A percentile compares a stretch with the other conserved stretches of the same genome.
phyloP scores from a whole-genome alignment of 495 filamentous ascomycete species.

The Penicillium maclennaniae region DNA sequence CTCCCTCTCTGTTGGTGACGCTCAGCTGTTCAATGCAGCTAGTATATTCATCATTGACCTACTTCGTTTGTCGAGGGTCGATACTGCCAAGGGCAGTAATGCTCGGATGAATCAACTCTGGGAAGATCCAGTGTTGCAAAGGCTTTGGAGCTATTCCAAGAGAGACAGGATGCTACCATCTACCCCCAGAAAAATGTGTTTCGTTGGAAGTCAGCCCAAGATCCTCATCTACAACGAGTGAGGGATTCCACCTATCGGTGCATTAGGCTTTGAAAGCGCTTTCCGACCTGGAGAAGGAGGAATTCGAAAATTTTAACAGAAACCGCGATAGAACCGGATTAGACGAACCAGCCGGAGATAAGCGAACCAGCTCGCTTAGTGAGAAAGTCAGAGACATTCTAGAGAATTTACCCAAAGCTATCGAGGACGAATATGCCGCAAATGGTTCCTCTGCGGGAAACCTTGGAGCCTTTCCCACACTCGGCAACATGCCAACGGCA shows the following conservation, averaged over 20 bases:
- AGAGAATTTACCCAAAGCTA: background rate
- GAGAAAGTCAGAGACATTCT: background rate
- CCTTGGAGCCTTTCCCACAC: background rate
- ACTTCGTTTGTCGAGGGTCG: background rate
- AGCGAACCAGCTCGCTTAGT: background rate
- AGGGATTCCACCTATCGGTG: background rate
- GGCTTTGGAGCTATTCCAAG: background rate
- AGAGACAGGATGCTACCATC: background rate
- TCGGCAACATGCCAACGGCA: background rate
- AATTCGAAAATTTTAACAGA: background rate
- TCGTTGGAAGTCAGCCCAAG: background rate
- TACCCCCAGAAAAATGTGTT: background rate
- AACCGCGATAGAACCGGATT: background rate
- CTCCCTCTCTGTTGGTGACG: conserved; percentile 16
- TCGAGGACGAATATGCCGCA: background rate
- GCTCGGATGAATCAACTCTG: conserved; percentile 19
- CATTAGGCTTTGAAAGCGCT: background rate
- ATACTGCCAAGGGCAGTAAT: background rate
- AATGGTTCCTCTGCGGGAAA: no score
- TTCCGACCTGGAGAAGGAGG: background rate
- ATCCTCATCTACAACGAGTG: background rate
- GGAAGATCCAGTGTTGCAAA: conserved; percentile 35
- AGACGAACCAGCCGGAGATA: background rate
- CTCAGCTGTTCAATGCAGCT: conserved; percentile 23
- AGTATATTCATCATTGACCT: conserved; percentile 16